These are phyloP conservation scores for Fusarium anguioides DNA, from an alignment of 2,329 filamentous ascomycete species.

Conservation along the genomic window DNA sequence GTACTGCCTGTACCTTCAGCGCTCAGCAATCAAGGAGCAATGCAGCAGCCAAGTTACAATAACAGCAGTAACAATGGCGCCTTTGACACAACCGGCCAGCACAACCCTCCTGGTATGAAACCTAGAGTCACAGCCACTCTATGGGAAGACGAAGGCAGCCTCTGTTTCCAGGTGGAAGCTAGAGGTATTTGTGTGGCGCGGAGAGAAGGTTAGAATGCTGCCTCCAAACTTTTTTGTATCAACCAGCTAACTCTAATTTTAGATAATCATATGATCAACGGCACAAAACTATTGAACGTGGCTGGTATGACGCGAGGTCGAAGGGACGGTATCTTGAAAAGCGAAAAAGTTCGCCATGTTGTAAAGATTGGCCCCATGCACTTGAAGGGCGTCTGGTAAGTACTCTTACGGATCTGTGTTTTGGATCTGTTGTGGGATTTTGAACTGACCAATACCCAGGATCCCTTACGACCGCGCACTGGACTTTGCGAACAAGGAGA, in stretches of 20 bases:
- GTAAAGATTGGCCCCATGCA: constrained; percentile 99
- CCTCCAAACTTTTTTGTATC: not conserved
- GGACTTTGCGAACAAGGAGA: constrained; percentile 99
- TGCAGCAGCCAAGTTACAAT: constrained; percentile 54
- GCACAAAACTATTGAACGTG: constrained; percentile 95
- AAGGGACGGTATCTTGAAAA: constrained; percentile 95
- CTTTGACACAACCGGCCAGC: constrained; percentile 91
- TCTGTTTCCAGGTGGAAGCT: constrained; percentile 98
- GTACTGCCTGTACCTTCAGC: constrained; percentile 76
- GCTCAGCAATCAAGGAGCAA: constrained; percentile 59
- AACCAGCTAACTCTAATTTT: constrained; percentile 14
- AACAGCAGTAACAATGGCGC: constrained; percentile 60
- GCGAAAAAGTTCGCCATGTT: constrained; percentile 95
- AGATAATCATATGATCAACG: constrained; percentile 99
- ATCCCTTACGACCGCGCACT: constrained; percentile 98
- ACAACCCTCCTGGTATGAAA: constrained; percentile 93
- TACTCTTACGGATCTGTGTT: constrained; percentile 34
- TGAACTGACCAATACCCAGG: constrained; percentile 64
- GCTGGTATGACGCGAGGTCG: constrained; percentile 97
- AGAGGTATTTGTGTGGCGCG: constrained; percentile 95
- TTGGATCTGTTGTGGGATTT: not conserved
- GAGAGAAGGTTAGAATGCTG: constrained; percentile 76
- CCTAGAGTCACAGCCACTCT: constrained; percentile 94
- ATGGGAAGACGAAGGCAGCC: constrained; percentile 97
- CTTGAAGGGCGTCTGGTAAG: constrained; percentile 95